phyloP scores from a whole-genome alignment of 495 filamentous ascomycete species.

The Hypoxylon intermedium region DNA sequence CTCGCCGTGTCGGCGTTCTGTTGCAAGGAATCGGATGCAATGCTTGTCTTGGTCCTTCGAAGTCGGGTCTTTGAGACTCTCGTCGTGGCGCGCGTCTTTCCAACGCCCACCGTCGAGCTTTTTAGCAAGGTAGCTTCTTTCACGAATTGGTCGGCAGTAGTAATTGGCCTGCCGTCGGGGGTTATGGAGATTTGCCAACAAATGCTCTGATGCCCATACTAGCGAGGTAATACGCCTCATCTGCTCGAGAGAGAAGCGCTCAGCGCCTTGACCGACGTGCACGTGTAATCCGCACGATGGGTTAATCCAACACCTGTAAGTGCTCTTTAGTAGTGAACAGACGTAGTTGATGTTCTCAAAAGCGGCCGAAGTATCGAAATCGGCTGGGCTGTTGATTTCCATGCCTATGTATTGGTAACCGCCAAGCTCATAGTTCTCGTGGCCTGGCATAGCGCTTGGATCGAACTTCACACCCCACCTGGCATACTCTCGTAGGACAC shows the following conservation, averaged over 20 bases:
- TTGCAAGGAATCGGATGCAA: not conserved
- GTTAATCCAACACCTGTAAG: slow-evolving; percentile 40
- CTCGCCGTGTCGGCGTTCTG: slow-evolving; percentile 17
- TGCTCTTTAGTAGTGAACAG: slow-evolving; percentile 20
- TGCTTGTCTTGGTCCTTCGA: not conserved
- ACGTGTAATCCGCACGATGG: slow-evolving; percentile 45
- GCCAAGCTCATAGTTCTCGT: slow-evolving; percentile 7
- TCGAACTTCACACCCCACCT: not conserved
- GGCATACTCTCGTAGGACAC: no score
- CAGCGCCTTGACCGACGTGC: slow-evolving; percentile 44
- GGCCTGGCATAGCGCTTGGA: not conserved
- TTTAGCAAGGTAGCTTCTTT: not conserved
- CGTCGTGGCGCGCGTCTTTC: no score
- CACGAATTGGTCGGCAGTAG: not conserved
- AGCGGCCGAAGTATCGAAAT: not conserved
- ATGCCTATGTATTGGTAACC: no score
- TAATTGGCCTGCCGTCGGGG: slow-evolving; percentile 6
- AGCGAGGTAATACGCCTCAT: slow-evolving; percentile 43
- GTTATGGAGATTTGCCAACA: slow-evolving; percentile 42
- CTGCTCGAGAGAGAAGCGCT: slow-evolving; percentile 29
- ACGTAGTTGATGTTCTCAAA: slow-evolving; percentile 13
- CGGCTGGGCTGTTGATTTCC: slow-evolving; percentile 20
- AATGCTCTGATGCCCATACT: slow-evolving; percentile 43
- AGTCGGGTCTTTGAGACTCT: no score
- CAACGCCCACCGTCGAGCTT: not conserved